Evolutionary conservation across 768 basidiomycete species (phyloP), one percentile per base, ranked within the genome.

Genomic region (Leccinum aurantiacum): DNA sequence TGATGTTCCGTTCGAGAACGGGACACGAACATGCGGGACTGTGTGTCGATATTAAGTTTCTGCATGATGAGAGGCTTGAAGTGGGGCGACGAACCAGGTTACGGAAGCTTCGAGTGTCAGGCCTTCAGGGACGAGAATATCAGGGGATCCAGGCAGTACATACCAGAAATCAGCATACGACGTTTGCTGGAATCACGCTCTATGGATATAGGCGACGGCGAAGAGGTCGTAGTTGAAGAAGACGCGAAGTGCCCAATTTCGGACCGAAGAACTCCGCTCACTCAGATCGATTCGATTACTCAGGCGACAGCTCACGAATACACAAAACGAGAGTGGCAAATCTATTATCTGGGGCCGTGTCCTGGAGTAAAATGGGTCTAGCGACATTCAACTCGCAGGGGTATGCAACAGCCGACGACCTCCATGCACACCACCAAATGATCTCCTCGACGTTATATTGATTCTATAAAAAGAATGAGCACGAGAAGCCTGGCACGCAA

Each of bases 11-110:
- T 49, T 77, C 75, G 24, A 71, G 61, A 22, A 86, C 81, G 13
- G 69, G 60, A 50, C 69, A 71, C 6, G 75, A 77, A 66, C 84
- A 85, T 50, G 82, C 76, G 13, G 84, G 84, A 56, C 84, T 85
- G 58, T 54, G 24, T 27, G 6, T n/a, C 9, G 22, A 53, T 15
- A 46, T 4, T 57, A 4, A 58, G 22, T 57, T n/a, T 22, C 33
- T 25, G 31, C n/a, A 22, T 22, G 15, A 15, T 13, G 29, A 37
- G 15, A 37, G 37, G 38, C 8, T 38, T 31, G 22, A 57, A 35
- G 49, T 46, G 46, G 44, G 17, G 49, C 19, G 58, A 71, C 71
- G 46, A 46, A 72, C 71, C 71, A 72, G 25, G 53, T 69, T 50
- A 72, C 65, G 4, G 61, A 54, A 14, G 47, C 56, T 63, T 58